These are phyloP conservation scores for Samsoniella hepiali DNA, from an alignment of 2,329 filamentous ascomycete species.

Conservation along the genomic window DNA sequence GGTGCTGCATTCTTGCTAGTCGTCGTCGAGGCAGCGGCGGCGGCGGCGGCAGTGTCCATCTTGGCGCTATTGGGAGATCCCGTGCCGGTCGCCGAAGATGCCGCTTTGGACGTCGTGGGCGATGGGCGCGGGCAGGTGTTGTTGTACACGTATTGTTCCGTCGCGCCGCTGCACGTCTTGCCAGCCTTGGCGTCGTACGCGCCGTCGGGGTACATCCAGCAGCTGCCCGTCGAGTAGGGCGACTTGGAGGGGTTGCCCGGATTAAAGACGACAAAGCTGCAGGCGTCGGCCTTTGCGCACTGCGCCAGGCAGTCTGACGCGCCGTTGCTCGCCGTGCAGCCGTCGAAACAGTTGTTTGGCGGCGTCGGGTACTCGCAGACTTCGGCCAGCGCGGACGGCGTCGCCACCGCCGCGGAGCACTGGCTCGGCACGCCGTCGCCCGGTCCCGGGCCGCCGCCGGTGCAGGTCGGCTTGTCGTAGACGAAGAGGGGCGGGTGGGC, in stretches of 20 bases:
- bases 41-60: too few species aligned
- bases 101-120: conserved; percentile 11
- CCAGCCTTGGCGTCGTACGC: conserved; percentile 24
- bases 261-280: conserved; percentile 30
- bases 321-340: conserved; percentile 25
- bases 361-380: conserved; percentile 31
- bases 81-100: not conserved
- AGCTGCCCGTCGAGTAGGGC: conserved; percentile 26
- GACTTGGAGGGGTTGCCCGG: conserved; percentile 21
- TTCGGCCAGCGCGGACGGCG: conserved; percentile 29
- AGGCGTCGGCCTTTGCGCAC: conserved; percentile 27
- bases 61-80: too few species aligned
- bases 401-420: conserved; percentile 26
- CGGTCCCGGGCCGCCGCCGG: not conserved
- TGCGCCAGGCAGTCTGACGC: conserved; percentile 26
- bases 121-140: conserved; percentile 30
- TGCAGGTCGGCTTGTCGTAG: conserved; percentile 26
- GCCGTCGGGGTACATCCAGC: conserved; percentile 32
- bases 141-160: conserved; percentile 31
- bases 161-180: conserved; percentile 24
- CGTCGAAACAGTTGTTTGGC: conserved; percentile 24
- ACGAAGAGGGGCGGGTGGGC: conserved; percentile 21
- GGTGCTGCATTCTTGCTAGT: too few species aligned
- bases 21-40: too few species aligned
- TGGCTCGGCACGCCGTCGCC: conserved; percentile 13